Percentiles rank a stretch among this genome's conserved stretches.
These are phyloP conservation scores for Yamadazyma atlantica DNA, from an alignment of 1,139 yeast genomes.

Conservation along the genomic window DNA sequence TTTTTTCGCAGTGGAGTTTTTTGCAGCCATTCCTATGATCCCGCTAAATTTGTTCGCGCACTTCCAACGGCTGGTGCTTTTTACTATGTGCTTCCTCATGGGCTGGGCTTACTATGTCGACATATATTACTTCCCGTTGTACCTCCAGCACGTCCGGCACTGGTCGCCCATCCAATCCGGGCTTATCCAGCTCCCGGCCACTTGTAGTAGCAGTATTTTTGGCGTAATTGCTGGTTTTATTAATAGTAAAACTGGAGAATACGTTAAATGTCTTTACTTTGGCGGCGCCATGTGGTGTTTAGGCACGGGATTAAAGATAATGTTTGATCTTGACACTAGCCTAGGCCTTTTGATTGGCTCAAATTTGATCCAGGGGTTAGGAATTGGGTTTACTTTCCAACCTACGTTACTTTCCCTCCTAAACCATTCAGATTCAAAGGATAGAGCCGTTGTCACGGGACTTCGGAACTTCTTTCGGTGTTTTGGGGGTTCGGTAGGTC, in stretches of 20 bases:
- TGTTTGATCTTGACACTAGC: slow-evolving; percentile 28
- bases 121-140: slow-evolving; percentile 47
- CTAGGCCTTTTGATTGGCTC: slow-evolving; percentile 33
- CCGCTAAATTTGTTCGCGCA: slow-evolving; percentile 51
- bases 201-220: slow-evolving; percentile 17
- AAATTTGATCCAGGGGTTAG: slow-evolving; percentile 44
- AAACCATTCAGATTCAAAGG: slow-evolving; percentile 45
- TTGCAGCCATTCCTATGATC: slow-evolving; percentile 40
- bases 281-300: slow-evolving; percentile 46
- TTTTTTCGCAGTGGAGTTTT: slow-evolving; percentile 39
- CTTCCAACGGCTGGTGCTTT: slow-evolving; percentile 35
- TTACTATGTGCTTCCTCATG: slow-evolving; percentile 43
- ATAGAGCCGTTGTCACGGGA: slow-evolving; percentile 54
- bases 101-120: slow-evolving; percentile 48
- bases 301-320: slow-evolving; percentile 36
- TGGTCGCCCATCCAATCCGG: slow-evolving; percentile 15
- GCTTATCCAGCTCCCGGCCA: slow-evolving; percentile 15
- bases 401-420: slow-evolving; percentile 54
- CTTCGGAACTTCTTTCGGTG: slow-evolving; percentile 52
- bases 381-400: slow-evolving; percentile 53
- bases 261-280: slow-evolving; percentile 35
- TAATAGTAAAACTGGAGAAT: slow-evolving; percentile 41
- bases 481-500: slow-evolving; percentile 54
- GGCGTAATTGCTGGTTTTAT: slow-evolving; percentile 31
- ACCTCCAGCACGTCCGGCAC: slow-evolving; percentile 39